These are phyloP conservation scores for Rugiboletus extremiorientalis DNA, from an alignment of 1,284 basidiomycete genomes.

Conservation along the genomic window DNA sequence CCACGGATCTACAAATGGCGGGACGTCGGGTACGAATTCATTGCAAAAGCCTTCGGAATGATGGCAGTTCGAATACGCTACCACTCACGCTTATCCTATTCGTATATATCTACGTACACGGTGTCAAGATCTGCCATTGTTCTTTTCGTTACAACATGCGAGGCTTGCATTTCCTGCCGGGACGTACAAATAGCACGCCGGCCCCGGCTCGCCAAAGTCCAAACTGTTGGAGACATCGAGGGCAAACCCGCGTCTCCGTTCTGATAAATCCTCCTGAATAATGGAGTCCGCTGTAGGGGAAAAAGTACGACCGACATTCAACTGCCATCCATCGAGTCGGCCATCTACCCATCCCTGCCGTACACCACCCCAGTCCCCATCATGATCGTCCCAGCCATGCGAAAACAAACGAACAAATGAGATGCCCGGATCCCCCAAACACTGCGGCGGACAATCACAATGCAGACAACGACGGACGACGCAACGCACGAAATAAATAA, in stretches of 20 bases:
- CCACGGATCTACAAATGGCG: too few relatives aligned
- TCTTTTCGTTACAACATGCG: too few relatives aligned
- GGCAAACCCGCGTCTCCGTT: conserved; percentile 4
- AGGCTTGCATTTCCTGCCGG: background rate
- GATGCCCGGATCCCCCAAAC: conserved; percentile 1
- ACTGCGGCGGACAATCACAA: conserved; percentile 3
- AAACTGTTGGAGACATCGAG: background rate
- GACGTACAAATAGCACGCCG: background rate
- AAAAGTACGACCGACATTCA: conserved; percentile 26
- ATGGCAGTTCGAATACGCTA: too few relatives aligned
- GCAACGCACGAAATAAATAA: conserved; percentile 13
- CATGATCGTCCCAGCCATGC: background rate
- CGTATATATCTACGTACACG: too few relatives aligned
- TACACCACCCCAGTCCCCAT: background rate
- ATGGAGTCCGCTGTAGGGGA: conserved; percentile 23
- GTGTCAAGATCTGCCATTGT: too few relatives aligned
- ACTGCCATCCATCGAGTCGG: conserved; percentile 15
- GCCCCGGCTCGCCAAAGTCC: background rate
- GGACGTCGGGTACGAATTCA: too few relatives aligned
- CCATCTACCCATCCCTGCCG: background rate
- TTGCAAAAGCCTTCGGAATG: too few relatives aligned
- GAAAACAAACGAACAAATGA: conserved; percentile 8
- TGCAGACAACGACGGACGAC: conserved; percentile 9
- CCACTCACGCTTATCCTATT: too few relatives aligned
- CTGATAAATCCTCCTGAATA: conserved; percentile 19